Conservation (phyloP, 805 yeast genomes). For the Wickerhamomyces rabaulensis region DNA sequence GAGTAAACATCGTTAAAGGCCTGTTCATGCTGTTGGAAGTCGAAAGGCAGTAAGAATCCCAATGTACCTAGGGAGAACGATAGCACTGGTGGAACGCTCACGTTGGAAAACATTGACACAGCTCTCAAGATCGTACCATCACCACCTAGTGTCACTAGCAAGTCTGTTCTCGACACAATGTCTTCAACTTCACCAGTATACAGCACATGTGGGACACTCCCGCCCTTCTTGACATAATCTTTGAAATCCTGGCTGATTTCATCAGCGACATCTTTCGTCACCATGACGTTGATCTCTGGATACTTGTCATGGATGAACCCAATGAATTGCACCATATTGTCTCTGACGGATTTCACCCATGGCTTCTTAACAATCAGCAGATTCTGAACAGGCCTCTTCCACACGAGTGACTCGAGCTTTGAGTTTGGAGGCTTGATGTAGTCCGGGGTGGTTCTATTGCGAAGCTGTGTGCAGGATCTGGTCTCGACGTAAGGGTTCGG, state of each 20-base stretch:
- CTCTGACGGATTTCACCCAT: slow-evolving; percentile 57
- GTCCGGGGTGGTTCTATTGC: slow-evolving; percentile 38
- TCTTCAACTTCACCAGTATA: slow-evolving; percentile 56
- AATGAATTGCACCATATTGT: slow-evolving; percentile 63
- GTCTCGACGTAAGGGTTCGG: slow-evolving; percentile 25
- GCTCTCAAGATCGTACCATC: slow-evolving; percentile 91
- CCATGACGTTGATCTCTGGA: slow-evolving; percentile 73
- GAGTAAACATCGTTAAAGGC: slow-evolving; percentile 65
- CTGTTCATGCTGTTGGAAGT: slow-evolving; percentile 52
- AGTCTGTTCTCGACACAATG: slow-evolving; percentile 63
- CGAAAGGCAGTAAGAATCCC: slow-evolving; percentile 87
- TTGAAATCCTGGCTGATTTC: slow-evolving; percentile 43
- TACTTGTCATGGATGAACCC: slow-evolving; percentile 53
- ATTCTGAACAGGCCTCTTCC: slow-evolving; percentile 73
- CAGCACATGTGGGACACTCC: slow-evolving; percentile 35
- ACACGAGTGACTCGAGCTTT: slow-evolving; percentile 55
- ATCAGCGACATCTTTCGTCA: slow-evolving; percentile 66
- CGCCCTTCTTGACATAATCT: slow-evolving; percentile 16
- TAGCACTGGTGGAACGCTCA: slow-evolving; percentile 79
- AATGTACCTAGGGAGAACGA: slow-evolving; percentile 87
- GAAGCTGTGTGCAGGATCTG: slow-evolving; percentile 26
- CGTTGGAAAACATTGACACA: slow-evolving; percentile 68
- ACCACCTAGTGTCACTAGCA: slow-evolving; percentile 89
- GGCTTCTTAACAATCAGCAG: slow-evolving; percentile 83
- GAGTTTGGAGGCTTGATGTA: slow-evolving; percentile 52